Base-by-base conservation (phyloP, 129 eudicot species). In the Glebionis coronaria region DNA sequence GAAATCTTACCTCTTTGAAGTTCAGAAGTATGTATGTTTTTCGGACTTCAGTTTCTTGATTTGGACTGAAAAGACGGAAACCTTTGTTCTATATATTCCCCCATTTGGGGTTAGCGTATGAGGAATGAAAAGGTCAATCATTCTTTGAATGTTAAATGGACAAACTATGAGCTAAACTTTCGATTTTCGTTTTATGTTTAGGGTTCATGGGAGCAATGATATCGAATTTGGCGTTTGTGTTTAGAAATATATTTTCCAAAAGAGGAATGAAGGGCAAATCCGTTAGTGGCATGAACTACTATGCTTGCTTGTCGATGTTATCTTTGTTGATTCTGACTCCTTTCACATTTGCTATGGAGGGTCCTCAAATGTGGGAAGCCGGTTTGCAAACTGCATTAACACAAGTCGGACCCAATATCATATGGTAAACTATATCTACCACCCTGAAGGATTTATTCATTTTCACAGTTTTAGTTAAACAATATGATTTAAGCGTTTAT, bases 121-220 rank as follows among this genome's bases (percentile, higher is more conserved):
- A 31, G 8, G 38, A 31, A 31, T 31, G 38, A 31, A 31, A 29
- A 5, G 38, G 38, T 5, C 9, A 35, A 35, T 35, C 40, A 5
- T 35, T 35, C 40, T 35, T 1, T 1, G 2, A 35, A 35, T 35
- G 42, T 35, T 35, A 35, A 35, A 35, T 35, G 10, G 42, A 0
- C 10, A 35, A 35, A 35, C 10, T 35, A 35, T 7, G 42, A 35
- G 9, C 7, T 35, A 35, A 35, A 35, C 10, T 35, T 35, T 2
- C 7, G 42, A 5, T 31, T 74, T 19, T 64, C 56, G 19, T 40
- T 69, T 65, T 61, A 15, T 42, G 50, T 56, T 65, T 64, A 84
- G 82, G 90, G 19, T 84, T 84, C 65, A 81, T 81, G 90, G 90
- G 90, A 56, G 90, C 90, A 14, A 83, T 83, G 88, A 80, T 83